phyloP scores from a whole-genome alignment of 768 basidiomycete genomes.

The Macrolepiota fuliginosa region DNA sequence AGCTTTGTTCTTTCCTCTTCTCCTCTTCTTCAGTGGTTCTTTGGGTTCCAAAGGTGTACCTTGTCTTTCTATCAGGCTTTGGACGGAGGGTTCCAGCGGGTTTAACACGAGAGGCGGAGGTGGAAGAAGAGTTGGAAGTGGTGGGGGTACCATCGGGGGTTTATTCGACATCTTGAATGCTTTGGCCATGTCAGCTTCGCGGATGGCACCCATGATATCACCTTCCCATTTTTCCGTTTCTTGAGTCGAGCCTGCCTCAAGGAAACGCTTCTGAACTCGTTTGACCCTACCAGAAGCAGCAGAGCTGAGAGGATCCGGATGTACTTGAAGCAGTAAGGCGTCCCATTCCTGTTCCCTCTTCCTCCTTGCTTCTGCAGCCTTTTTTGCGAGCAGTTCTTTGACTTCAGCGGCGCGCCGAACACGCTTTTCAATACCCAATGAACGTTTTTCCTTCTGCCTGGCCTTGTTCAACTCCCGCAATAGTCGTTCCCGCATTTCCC shows the following conservation, averaged over 20 bases:
- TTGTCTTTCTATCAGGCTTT: slow-evolving; percentile 25
- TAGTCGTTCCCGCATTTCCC: slow-evolving; percentile 35
- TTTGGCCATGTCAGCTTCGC: slow-evolving; percentile 51
- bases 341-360: slow-evolving; percentile 70
- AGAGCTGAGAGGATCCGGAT: slow-evolving; percentile 51
- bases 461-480: slow-evolving; percentile 42
- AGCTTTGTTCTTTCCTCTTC: slow-evolving; percentile 23
- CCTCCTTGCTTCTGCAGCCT: slow-evolving; percentile 58
- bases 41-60: slow-evolving; percentile 24
- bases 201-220: slow-evolving; percentile 54
- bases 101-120: slow-evolving; percentile 11
- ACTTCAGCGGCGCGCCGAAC: slow-evolving; percentile 39
- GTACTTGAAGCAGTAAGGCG: slow-evolving; percentile 47
- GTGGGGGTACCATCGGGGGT: slow-evolving; percentile 12
- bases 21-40: slow-evolving; percentile 9
- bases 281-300: slow-evolving; percentile 46
- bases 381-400: slow-evolving; percentile 54
- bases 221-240: slow-evolving; percentile 60
- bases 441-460: slow-evolving; percentile 30
- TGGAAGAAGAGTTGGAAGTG: slow-evolving; percentile 20
- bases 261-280: slow-evolving; percentile 52
- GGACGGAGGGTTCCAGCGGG: slow-evolving; percentile 19
- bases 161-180: slow-evolving; percentile 32
- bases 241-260: slow-evolving; percentile 53
- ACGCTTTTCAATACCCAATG: slow-evolving; percentile 26